phyloP scores from a whole-genome alignment of 148 eudicot genomes.

The Vaccinium macrocarpon region DNA sequence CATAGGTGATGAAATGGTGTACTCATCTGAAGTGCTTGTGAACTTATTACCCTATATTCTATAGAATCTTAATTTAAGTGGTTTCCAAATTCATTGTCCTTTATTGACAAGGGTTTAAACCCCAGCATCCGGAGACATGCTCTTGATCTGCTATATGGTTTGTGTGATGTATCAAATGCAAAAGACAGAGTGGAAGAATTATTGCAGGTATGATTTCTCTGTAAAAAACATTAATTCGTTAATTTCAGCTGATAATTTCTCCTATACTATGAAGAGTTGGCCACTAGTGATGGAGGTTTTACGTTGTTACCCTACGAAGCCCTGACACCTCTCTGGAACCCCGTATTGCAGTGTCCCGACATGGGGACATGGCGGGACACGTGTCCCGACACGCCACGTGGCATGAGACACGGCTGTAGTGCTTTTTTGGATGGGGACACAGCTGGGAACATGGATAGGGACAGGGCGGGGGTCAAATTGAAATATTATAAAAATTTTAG shows the following conservation, averaged over 20 bases:
- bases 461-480: too few relatives aligned
- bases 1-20: background rate
- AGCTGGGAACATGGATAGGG: too few relatives aligned
- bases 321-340: too few relatives aligned
- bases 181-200: constrained; percentile 98
- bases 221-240: background rate
- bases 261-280: background rate
- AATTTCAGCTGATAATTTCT: background rate
- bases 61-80: background rate
- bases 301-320: background rate
- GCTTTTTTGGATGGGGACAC: too few relatives aligned
- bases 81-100: constrained; percentile 8
- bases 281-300: background rate
- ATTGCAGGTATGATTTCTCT: constrained; percentile 54
- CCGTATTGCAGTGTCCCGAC: too few relatives aligned
- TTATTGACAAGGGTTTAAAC: constrained; percentile 18
- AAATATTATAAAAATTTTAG: too few relatives aligned
- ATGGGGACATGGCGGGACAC: too few relatives aligned
- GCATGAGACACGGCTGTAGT: too few relatives aligned
- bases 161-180: constrained; percentile 98
- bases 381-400: too few relatives aligned
- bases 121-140: constrained; percentile 93
- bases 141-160: constrained; percentile 95
- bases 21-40: background rate
- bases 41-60: background rate